Percentiles rank a stretch among this genome's conserved stretches.
Evolutionary conservation across 495 filamentous ascomycete species (phyloP).

Genomic region (Penicillium taxi): DNA sequence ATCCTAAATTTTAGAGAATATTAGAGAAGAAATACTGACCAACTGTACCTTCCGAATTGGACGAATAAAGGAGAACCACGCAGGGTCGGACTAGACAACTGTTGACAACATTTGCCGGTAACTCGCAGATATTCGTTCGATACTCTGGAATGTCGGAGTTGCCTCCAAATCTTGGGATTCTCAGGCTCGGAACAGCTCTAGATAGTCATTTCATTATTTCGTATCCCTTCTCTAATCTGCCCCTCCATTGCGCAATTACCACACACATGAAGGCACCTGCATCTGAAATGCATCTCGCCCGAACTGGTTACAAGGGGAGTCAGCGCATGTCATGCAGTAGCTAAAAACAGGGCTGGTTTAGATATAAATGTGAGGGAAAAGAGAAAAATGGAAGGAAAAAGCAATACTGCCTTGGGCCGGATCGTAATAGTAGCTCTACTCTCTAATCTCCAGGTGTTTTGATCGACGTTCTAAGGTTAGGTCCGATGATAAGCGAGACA

Average conservation of each 20-base stretch:
- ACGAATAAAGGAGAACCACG: conserved; percentile 70
- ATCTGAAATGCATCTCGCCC: conserved; percentile 21
- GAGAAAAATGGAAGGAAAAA: conserved; percentile 2
- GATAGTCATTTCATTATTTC: no score
- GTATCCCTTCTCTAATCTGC: no score
- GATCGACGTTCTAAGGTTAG: no score
- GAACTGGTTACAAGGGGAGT: conserved; percentile 9
- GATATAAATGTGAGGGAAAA: not conserved
- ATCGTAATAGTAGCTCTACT: conserved; percentile 85
- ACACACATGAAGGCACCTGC: no score
- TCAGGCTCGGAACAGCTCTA: not conserved
- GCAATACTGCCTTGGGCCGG: conserved; percentile 55
- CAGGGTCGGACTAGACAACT: conserved; percentile 80
- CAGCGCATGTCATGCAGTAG: conserved; percentile 16
- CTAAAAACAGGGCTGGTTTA: conserved; percentile 3
- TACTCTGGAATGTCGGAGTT: no score
- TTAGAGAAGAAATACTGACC: no score
- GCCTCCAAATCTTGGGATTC: no score
- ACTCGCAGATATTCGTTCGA: conserved; percentile 74
- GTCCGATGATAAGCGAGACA: no score
- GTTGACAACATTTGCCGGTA: conserved; percentile 70
- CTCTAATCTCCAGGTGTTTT: conserved; percentile 63
- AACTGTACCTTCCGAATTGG: no score
- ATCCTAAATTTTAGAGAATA: no score
- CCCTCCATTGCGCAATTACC: no score